Evolutionary conservation across 2,329 filamentous ascomycete genomes (phyloP).

Genomic region (Zymoseptoria brevis): DNA sequence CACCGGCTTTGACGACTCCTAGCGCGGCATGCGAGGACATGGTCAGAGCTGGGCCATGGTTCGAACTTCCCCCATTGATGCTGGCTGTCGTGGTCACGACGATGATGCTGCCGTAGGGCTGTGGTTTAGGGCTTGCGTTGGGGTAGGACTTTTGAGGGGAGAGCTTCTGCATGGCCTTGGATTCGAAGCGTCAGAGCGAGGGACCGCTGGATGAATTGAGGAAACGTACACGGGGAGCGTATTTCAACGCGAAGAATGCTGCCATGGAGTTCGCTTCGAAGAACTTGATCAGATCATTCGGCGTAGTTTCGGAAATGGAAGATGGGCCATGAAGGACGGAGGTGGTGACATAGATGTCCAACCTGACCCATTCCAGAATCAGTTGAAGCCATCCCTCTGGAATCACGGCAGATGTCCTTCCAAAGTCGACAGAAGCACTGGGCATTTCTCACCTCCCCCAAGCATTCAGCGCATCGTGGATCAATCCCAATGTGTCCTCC

Average conservation of each 20-base stretch:
- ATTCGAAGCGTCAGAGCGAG: neutral
- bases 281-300: slow-evolving; percentile 47
- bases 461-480: slow-evolving; percentile 55
- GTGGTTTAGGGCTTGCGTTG: slow-evolving; percentile 54
- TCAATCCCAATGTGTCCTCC: slow-evolving; percentile 51
- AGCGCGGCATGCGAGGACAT: slow-evolving; percentile 54
- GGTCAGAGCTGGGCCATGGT: slow-evolving; percentile 47
- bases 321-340: slow-evolving; percentile 51
- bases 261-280: slow-evolving; percentile 56
- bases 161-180: slow-evolving; percentile 49
- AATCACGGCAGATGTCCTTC: neutral
- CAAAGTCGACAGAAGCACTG: neutral
- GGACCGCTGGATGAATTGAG: neutral
- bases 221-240: slow-evolving; percentile 45
- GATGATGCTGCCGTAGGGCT: slow-evolving; percentile 54
- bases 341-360: slow-evolving; percentile 55
- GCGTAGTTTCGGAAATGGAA: slow-evolving; percentile 49
- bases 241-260: slow-evolving; percentile 58
- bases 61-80: slow-evolving; percentile 48
- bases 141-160: slow-evolving; percentile 48
- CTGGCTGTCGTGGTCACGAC: slow-evolving; percentile 53
- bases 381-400: neutral
- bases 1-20: slow-evolving; percentile 52
- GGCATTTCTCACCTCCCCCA: slow-evolving; percentile 38
- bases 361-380: slow-evolving; percentile 24